These are phyloP conservation scores for Canavalia gladiata DNA, from an alignment of 306 rosid genomes.

Conservation along the genomic window DNA sequence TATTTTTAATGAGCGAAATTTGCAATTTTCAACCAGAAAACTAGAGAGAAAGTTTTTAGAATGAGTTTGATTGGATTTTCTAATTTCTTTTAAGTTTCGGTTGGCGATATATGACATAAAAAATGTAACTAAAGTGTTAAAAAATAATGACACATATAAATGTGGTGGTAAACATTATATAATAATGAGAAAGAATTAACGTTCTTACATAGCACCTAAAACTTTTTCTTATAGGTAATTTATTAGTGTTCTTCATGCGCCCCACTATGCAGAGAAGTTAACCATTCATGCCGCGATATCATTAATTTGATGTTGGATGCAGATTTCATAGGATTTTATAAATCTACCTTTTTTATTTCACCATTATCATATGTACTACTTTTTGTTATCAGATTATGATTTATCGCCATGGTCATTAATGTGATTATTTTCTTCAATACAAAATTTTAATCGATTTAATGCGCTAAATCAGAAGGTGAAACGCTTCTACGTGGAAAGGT, in stretches of 20 bases:
- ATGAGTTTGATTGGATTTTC: background rate
- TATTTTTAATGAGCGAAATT: background rate
- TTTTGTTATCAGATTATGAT: background rate
- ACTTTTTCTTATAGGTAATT: slow-evolving; percentile 2
- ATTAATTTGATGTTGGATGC: background rate
- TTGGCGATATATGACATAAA: background rate
- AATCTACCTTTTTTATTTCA: background rate
- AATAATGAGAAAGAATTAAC: background rate
- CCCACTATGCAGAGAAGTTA: background rate
- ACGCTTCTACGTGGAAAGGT: background rate
- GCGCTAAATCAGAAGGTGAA: background rate
- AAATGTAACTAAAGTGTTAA: background rate
- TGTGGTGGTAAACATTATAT: background rate
- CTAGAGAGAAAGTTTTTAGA: background rate
- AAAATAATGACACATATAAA: background rate
- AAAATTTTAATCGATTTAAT: slow-evolving; percentile 5
- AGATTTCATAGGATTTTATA: background rate
- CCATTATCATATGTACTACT: background rate
- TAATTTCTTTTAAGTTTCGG: background rate
- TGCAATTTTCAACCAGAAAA: background rate
- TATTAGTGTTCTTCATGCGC: slow-evolving; percentile 9
- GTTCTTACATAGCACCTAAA: background rate
- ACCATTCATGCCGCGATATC: background rate
- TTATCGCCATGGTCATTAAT: background rate
- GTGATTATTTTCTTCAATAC: slow-evolving; percentile 7